Conservation (phyloP, 176 grass and related monocot genomes). For the Aegilops tauschii region DNA sequence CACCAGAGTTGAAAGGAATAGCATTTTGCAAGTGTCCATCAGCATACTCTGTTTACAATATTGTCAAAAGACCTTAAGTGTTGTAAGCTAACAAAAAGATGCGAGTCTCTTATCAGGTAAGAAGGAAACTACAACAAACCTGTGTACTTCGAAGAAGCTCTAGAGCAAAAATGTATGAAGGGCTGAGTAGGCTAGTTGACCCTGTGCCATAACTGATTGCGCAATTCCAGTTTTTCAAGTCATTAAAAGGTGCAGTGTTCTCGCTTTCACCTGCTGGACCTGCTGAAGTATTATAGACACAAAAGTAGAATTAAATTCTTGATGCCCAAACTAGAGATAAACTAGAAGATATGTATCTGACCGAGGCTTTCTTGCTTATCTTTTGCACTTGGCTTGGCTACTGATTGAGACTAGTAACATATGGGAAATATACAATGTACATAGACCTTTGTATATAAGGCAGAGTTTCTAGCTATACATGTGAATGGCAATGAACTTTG, state of each 20-base stretch:
- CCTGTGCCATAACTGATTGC: conserved; percentile 77
- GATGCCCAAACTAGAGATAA: background rate
- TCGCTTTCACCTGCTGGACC: conserved; percentile 41
- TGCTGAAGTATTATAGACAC: background rate
- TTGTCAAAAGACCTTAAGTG: too few species aligned
- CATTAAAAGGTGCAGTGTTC: conserved; percentile 43
- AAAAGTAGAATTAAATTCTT: background rate
- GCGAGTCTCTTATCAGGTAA: too few species aligned
- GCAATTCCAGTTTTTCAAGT: conserved; percentile 79
- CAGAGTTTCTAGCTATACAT: background rate
- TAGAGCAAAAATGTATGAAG: conserved; percentile 83
- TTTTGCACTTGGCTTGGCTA: background rate
- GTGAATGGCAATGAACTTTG: background rate
- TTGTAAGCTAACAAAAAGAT: too few species aligned
- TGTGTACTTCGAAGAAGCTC: conserved; percentile 65
- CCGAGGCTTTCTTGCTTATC: background rate
- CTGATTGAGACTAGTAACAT: background rate
- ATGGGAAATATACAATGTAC: background rate
- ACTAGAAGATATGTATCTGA: background rate
- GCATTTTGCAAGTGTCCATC: background rate
- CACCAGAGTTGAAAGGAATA: background rate
- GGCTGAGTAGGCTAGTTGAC: conserved; percentile 63
- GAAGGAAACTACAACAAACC: conserved; percentile 27
- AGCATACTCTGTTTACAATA: background rate
- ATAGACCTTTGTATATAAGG: background rate